A percentile compares a stretch with the other conserved stretches of the same genome.
Conservation (phyloP, 2,329 filamentous ascomycete genomes). For the Botrytis porri region DNA sequence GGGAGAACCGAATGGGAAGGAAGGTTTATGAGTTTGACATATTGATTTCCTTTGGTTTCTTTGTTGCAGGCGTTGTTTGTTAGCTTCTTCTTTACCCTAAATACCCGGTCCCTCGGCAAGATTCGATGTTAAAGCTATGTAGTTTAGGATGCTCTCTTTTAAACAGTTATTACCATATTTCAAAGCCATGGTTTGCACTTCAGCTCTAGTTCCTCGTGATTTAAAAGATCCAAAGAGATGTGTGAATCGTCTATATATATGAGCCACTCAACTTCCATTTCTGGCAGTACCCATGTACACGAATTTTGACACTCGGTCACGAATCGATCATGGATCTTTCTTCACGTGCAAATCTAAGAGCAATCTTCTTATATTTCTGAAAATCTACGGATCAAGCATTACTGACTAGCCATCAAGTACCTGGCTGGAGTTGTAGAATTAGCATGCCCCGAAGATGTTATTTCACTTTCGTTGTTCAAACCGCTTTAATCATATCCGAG, state of each 20-base stretch:
- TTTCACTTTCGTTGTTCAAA: neutral
- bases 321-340: rapidly evolving
- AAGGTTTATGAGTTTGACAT: constrained; percentile 7
- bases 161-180: neutral
- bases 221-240: neutral
- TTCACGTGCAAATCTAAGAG: neutral
- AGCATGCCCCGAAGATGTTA: neutral
- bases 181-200: neutral
- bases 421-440: neutral
- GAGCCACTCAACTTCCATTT: neutral
- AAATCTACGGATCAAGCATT: neutral
- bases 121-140: neutral
- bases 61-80: neutral
- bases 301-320: rapidly evolving
- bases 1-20: neutral
- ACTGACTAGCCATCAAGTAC: neutral
- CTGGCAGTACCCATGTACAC: neutral
- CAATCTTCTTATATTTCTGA: neutral
- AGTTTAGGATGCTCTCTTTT: neutral
- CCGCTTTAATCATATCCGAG: rapidly evolving
- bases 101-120: neutral
- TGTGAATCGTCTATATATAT: neutral
- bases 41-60: neutral
- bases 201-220: neutral
- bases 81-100: neutral